A percentile compares a stretch with the other conserved stretches of the same genome.
Evolutionary conservation across 352 stramenopile species (phyloP).

Genomic region (Globisporangium cylindrosporum): DNA sequence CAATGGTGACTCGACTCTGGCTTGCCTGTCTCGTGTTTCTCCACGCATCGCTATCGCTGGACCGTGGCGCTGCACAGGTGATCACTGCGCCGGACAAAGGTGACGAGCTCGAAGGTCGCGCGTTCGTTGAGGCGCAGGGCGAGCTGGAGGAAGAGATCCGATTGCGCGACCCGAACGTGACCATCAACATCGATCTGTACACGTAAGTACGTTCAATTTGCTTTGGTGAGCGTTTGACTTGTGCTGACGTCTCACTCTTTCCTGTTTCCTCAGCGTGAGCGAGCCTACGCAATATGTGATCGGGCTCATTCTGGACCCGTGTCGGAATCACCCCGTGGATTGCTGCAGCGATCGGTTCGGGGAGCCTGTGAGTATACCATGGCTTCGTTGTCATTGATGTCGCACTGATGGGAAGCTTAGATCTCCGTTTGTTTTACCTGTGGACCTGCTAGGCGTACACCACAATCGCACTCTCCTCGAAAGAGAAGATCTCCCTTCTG

Average conservation of each 20-base stretch:
- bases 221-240: neutral
- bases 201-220: conserved; percentile 25
- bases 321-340: conserved; percentile 42
- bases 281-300: conserved; percentile 70
- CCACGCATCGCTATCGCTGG: neutral
- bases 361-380: conserved; percentile 42
- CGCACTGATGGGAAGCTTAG: neutral
- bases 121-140: conserved; percentile 42
- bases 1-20: neutral
- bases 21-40: neutral
- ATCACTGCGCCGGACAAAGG: conserved; percentile 70
- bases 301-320: conserved; percentile 82
- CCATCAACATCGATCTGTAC: conserved; percentile 71
- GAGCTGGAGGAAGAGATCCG: conserved; percentile 40
- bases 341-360: conserved; percentile 83
- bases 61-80: conserved; percentile 28
- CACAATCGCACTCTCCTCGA: conserved; percentile 25
- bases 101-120: conserved; percentile 59
- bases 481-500: conserved; percentile 65
- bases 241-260: neutral
- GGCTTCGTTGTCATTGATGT: neutral
- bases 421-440: neutral
- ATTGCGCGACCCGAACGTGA: conserved; percentile 31
- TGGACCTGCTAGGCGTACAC: conserved; percentile 39
- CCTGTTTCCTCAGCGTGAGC: conserved; percentile 28